Conservation (phyloP, 2,329 filamentous ascomycete genomes). For the Elsinoe ampelina region DNA sequence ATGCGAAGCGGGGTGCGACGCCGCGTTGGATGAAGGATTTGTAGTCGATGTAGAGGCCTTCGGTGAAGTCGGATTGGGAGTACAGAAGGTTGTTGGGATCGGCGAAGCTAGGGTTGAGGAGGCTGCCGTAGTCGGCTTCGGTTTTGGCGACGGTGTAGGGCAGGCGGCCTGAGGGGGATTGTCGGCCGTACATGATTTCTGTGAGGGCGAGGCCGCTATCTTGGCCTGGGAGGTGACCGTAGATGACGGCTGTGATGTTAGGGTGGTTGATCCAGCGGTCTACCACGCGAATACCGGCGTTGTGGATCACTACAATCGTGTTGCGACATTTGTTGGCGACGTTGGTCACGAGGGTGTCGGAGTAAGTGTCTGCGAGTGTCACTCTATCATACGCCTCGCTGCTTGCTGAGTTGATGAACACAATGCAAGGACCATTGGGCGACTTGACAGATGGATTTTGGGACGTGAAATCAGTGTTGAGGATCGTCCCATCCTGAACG, state of each 20-base stretch:
- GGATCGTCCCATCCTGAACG: slow-evolving; percentile 44
- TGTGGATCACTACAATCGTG: slow-evolving; percentile 57
- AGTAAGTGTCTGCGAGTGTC: slow-evolving; percentile 31
- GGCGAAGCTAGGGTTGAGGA: slow-evolving; percentile 27
- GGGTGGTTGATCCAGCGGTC: slow-evolving; percentile 53
- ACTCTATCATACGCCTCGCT: slow-evolving; percentile 32
- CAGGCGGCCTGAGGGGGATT: slow-evolving; percentile 49
- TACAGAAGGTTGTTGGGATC: slow-evolving; percentile 15
- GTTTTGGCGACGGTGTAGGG: slow-evolving; percentile 53
- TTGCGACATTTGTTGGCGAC: slow-evolving; percentile 52
- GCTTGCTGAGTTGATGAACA: slow-evolving; percentile 50
- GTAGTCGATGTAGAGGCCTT: slow-evolving; percentile 32
- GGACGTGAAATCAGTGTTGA: slow-evolving; percentile 51
- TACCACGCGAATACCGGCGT: slow-evolving; percentile 51
- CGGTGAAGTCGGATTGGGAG: slow-evolving; percentile 23
- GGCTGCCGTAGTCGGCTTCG: slow-evolving; percentile 45
- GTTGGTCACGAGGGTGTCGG: slow-evolving; percentile 47
- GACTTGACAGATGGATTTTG: slow-evolving; percentile 41
- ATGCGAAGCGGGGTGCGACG: slow-evolving; percentile 26
- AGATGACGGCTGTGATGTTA: slow-evolving; percentile 56
- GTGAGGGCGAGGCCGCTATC: slow-evolving; percentile 50
- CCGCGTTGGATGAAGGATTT: slow-evolving; percentile 25
- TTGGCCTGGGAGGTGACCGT: slow-evolving; percentile 56
- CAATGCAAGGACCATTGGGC: slow-evolving; percentile 35
- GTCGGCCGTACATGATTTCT: slow-evolving; percentile 49